Base-by-base conservation (phyloP, 192 early-diverging fungal genomes). In the Borealophlyctis nickersoniae region DNA sequence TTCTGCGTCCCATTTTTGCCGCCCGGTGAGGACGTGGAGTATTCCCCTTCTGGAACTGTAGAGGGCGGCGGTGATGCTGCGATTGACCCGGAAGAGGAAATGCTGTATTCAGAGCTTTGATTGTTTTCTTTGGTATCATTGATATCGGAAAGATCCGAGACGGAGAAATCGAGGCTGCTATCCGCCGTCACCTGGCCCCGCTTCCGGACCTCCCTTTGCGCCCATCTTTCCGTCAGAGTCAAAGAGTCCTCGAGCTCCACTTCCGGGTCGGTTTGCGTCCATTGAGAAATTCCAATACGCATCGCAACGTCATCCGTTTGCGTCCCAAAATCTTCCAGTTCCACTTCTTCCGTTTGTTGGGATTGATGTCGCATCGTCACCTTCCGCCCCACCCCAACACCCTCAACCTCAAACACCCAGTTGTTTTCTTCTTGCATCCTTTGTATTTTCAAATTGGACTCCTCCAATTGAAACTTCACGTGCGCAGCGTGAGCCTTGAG, bases 401-500 rank as follows among this genome's bases (percentile, higher is more conserved):
- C 9, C 11, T n/a, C 9, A n/a, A 48, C 45, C 45, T 13, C 45
- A 48, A n/a, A 9, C 11, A 48, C 7, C 26, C 52, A 14, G 11
- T 24, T 5, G 52, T 27, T 53, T 24, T 24, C 52, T 1, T 19
- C 57, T 19, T 29, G 28, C 19, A 24, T 1, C 35, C 60, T n/a
- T 50, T 56, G 57, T 24, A 62, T 23, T 50, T 24, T 27, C 0
- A 36, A 31, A 23, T 55, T 60, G 11, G 52, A 34, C 28, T 76
- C 71, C 2, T 76, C 74, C 4, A 62, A 27, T 4, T 76, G 70
- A 30, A 63, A 76, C 51, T 63, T 62, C 35, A 74, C 36, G 22
- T 73, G 62, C 27, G 63, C 58, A 36, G 51, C 36, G 26, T 33
- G 26, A 11, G 34, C 9, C 31, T 63, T 66, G 28, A 71, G n/a